Evolutionary conservation across 495 filamentous ascomycete genomes (phyloP), one percentile per base, ranked within the genome.

Genomic region (Viridothelium virens): DNA sequence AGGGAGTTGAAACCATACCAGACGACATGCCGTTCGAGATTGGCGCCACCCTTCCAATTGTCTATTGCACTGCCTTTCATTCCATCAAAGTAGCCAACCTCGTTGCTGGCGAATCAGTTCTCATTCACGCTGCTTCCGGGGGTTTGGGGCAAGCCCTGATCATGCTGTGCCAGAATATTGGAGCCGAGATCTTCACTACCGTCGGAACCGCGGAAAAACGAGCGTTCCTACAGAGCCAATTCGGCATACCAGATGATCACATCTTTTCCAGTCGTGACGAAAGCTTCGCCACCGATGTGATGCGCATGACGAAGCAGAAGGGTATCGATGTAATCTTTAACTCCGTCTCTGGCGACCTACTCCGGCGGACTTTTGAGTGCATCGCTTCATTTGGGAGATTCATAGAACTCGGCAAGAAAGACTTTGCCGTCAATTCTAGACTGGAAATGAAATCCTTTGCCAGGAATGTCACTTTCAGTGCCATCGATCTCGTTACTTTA

Each of bases 121-220:
- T 86, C 6, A 85, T 86, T 62, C 82, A 85, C 36, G 74, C 77
- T 0, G 82, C 78, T 9, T 73, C 81, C 9, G 75, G 78, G 0
- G 79, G 78, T 47, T 71, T 80, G 7, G 83, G 83, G 0, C 77
- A 85, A 48, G 77, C 80, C 0, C 78, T 77, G 0, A 78, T 85
- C 44, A 77, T 81, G 48, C 67, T 81, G 1, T 77, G 79, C 1
- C 72, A 74, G 39, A 46, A 67, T 12, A 38, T 76, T 12, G 75
- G 74, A 4, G 74, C 76, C 9, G 68, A 70, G 2, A 73, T 84
- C 4, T 85, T 75, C 64, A 75, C 73, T 0, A 85, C 82, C 0
- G 84, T 82, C 0, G 73, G 77, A 0, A 79, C 74, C 0, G 59
- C 67, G 0, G 77, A 80, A 18, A 81, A 84, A 65, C 68, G 72